Evolutionary conservation across 495 filamentous ascomycete species (phyloP), one percentile per base, ranked within the genome.

Genomic region (Podospora sp.): DNA sequence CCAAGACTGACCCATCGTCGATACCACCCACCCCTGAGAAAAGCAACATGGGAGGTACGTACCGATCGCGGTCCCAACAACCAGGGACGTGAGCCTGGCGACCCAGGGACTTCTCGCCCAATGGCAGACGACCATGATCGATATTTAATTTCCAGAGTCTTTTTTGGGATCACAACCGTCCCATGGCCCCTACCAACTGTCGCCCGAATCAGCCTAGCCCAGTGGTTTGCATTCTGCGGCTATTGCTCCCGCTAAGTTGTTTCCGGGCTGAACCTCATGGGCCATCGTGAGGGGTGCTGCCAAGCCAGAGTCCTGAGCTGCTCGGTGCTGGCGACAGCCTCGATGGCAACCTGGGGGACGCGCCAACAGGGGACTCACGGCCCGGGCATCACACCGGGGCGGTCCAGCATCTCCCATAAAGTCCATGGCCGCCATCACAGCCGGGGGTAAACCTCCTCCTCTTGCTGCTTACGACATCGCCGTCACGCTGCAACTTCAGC

Each of bases 401-500:
- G 8, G 29, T 33, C 29, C 3, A 33, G 29, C 29, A 8, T 33
- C 29, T 11, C 40, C 40, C 40, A 46, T 46, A 46, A 46, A 46
- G 40, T 46, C 40, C 5, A 46, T 46, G 40, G 40, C 16, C 40
- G 40, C 40, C 40, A 46, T 46, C 40, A 14, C 40, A 46, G 11
- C 40, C 12, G 12, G 40, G 40, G 12, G 40, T 2, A 11, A 46
- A 11, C 40, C 40, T 68, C 26, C 66, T 57, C 40, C 40, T 46
- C 40, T 46, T 46, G 16, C 40, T 46, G 40, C 40, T 46, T 46
- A 12, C 16, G 29, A 33, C 40, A 46, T 6, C 40, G 40, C 40
- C 40, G 40, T 46, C 40, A 46, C 40, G 67, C 66, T 72, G 70
- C 62, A 51, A 63, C 68, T 69, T 62, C 65, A 76, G 70, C 70